A percentile compares a stretch with the other conserved stretches of the same genome.
Evolutionary conservation across 148 eudicot species (phyloP).

Genomic region (Cornus controversa): DNA sequence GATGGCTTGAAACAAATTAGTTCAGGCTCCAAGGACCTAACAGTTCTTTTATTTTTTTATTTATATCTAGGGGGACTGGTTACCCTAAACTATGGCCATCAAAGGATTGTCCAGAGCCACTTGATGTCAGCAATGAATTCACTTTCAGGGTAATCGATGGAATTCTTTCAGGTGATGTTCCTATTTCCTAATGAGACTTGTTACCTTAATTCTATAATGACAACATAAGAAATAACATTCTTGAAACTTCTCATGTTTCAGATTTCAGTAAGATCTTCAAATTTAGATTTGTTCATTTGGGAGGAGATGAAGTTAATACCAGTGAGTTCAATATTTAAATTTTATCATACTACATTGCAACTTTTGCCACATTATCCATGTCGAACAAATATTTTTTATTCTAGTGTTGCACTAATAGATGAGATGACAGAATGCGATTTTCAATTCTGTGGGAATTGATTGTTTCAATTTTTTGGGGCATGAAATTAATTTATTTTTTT

Average conservation of each 20-base stretch:
- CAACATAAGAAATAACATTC: not conserved
- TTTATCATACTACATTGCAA: not conserved
- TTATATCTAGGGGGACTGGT: slow-evolving; percentile 62
- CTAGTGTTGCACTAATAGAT: not conserved
- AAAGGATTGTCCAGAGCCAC: slow-evolving; percentile 68
- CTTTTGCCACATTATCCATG: not conserved
- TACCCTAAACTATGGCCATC: slow-evolving; percentile 90
- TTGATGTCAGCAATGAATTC: slow-evolving; percentile 92
- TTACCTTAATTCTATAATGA: not conserved
- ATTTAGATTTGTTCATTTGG: slow-evolving; percentile 78
- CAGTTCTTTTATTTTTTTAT: not conserved
- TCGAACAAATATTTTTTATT: too few species aligned
- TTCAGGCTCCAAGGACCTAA: not conserved
- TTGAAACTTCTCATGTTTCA: slow-evolving; percentile 36
- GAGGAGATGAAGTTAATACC: slow-evolving; percentile 96
- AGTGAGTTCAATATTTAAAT: slow-evolving; percentile 38
- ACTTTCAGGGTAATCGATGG: slow-evolving; percentile 85
- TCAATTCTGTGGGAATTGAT: too few species aligned
- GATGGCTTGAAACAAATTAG: not conserved
- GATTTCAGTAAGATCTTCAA: slow-evolving; percentile 92
- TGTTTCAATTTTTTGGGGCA: too few species aligned
- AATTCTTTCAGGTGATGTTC: slow-evolving; percentile 68
- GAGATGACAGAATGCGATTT: not conserved
- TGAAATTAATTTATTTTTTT: too few species aligned
- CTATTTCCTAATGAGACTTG: not conserved